These are phyloP conservation scores for Penicillium sp. DNA, from an alignment of 2,329 filamentous ascomycete genomes.

Conservation along the genomic window DNA sequence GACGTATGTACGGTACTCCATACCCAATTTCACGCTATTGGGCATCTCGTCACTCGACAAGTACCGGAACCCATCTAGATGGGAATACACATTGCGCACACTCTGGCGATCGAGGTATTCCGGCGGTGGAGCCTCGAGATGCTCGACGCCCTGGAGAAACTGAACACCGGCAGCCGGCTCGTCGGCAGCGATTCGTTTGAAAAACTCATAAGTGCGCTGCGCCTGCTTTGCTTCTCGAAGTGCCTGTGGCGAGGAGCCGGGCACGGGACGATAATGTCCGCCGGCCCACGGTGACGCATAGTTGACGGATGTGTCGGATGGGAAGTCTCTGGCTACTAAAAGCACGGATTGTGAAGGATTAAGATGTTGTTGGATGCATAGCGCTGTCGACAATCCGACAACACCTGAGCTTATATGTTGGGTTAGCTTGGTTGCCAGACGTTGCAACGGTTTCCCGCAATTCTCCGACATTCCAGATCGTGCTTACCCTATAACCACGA, in stretches of 20 bases:
- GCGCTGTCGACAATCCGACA: conserved; percentile 40
- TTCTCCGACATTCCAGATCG: not conserved
- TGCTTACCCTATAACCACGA: conserved; percentile 39
- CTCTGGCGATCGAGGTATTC: conserved; percentile 33
- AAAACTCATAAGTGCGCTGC: conserved; percentile 37
- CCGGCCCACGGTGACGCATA: conserved; percentile 50
- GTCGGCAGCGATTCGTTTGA: conserved; percentile 35
- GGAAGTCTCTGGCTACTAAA: conserved; percentile 43
- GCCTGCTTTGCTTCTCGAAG: conserved; percentile 39
- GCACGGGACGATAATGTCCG: conserved; percentile 49
- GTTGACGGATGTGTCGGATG: conserved; percentile 40
- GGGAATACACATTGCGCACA: conserved; percentile 30
- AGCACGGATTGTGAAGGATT: conserved; percentile 32
- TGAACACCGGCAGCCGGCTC: conserved; percentile 40
- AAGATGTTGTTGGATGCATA: conserved; percentile 33
- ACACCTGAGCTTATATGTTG: conserved; percentile 37
- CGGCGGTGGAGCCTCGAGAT: conserved; percentile 39
- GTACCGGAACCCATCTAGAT: conserved; percentile 37
- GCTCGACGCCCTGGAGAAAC: conserved; percentile 42
- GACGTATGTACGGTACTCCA: conserved; percentile 41
- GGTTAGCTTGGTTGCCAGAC: conserved; percentile 2
- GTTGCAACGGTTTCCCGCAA: not conserved
- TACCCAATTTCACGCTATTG: conserved; percentile 40
- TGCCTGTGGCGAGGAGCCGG: conserved; percentile 37
- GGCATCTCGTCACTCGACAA: conserved; percentile 33